Evolutionary conservation across 306 rosid species (phyloP).

Genomic region (Dalbergia oliveri): DNA sequence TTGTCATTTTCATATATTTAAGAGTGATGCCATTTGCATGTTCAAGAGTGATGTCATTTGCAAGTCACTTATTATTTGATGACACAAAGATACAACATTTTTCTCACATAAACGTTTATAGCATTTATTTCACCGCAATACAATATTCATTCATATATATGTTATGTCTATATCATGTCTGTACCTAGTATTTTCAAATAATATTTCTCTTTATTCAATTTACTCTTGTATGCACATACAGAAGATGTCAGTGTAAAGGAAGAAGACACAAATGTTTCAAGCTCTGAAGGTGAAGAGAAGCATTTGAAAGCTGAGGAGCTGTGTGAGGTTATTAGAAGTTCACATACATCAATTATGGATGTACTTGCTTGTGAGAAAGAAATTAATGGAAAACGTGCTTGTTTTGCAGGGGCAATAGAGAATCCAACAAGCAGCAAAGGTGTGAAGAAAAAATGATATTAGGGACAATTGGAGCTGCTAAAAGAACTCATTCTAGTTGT

Average conservation of each 20-base stretch:
- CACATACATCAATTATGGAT: neutral
- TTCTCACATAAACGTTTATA: no score
- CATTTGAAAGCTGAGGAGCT: constrained; percentile 41
- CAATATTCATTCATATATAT: no score
- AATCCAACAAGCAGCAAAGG: neutral
- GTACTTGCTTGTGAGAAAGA: neutral
- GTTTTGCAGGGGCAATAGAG: constrained; percentile 31
- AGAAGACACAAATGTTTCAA: constrained; percentile 41
- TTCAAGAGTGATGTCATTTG: no score
- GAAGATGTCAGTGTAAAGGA: constrained; percentile 43
- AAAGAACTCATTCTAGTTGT: neutral
- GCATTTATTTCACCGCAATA: no score
- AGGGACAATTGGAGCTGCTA: neutral
- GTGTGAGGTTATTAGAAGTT: neutral
- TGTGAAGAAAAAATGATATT: no score
- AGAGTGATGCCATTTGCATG: no score
- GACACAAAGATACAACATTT: no score
- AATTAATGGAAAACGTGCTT: constrained; percentile 18
- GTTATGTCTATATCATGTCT: no score
- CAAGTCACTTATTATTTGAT: no score
- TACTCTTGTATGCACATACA: constrained; percentile 19
- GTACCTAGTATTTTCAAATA: no score
- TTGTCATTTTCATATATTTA: no score
- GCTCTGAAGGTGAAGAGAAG: constrained; percentile 47
- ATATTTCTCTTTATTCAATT: neutral